Percentiles rank a stretch among this genome's conserved stretches.
phyloP scores from a whole-genome alignment of 495 filamentous ascomycete genomes.

The Penicillium paradoxum region DNA sequence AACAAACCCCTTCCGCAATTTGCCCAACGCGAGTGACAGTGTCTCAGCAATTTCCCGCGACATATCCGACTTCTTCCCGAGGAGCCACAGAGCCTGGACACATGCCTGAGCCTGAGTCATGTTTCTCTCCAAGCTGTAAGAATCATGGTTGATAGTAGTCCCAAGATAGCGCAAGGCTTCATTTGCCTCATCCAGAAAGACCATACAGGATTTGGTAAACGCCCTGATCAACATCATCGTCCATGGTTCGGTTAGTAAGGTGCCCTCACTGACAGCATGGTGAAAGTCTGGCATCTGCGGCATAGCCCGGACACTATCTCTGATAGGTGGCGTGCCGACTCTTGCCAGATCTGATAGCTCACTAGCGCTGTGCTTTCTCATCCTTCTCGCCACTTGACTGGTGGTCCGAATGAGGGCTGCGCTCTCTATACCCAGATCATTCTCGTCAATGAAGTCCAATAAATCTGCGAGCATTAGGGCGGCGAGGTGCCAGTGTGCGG shows the following conservation, averaged over 20 bases:
- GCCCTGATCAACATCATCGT: slow-evolving; percentile 36
- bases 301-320: not conserved
- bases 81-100: slow-evolving; percentile 30
- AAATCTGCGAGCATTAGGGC: slow-evolving; percentile 34
- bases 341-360: slow-evolving; percentile 5
- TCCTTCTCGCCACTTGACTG: not conserved
- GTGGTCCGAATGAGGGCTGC: slow-evolving; percentile 1
- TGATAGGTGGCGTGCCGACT: not conserved
- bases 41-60: slow-evolving; percentile 11
- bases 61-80: slow-evolving; percentile 41
- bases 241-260: slow-evolving; percentile 40
- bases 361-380: slow-evolving; percentile 4
- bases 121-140: not conserved
- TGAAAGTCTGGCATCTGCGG: slow-evolving; percentile 7
- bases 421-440: slow-evolving; percentile 11
- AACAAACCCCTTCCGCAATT: no score
- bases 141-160: not conserved
- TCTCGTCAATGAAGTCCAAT: slow-evolving; percentile 29
- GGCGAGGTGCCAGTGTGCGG: slow-evolving; percentile 39
- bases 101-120: slow-evolving; percentile 20
- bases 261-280: slow-evolving; percentile 17
- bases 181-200: slow-evolving; percentile 17
- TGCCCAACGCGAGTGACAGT: not conserved
- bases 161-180: slow-evolving; percentile 1
- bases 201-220: slow-evolving; percentile 29